Evolutionary conservation across 1,139 yeast species (phyloP).

Genomic region (Yamadazyma taylorii): DNA sequence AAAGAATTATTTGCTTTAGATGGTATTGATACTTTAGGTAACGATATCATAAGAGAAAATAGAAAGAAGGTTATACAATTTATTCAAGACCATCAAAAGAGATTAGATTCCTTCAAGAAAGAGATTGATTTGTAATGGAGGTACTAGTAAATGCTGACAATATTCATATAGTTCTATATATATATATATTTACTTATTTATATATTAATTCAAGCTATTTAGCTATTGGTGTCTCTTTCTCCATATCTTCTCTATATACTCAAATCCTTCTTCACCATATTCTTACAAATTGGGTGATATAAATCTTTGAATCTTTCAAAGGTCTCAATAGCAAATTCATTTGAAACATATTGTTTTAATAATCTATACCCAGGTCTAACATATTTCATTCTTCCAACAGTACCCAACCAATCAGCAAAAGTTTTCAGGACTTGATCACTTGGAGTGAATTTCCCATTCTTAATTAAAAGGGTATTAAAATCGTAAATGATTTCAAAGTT

Average conservation of each 20-base stretch:
- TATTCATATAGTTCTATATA: not conserved
- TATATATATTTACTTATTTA: not conserved
- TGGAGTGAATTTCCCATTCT: conserved; percentile 23
- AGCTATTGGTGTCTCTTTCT: not conserved
- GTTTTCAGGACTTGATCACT: conserved; percentile 19
- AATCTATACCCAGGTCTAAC: conserved; percentile 43
- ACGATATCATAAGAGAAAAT: conserved; percentile 51
- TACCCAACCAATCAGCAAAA: conserved; percentile 40
- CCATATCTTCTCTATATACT: conserved; percentile 10
- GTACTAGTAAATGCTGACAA: conserved; percentile 8
- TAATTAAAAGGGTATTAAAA: conserved; percentile 34
- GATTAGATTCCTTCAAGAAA: conserved; percentile 54
- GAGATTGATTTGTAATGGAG: conserved; percentile 22
- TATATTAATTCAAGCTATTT: not conserved
- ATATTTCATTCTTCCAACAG: conserved; percentile 45
- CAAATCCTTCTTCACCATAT: conserved; percentile 39
- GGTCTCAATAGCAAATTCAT: conserved; percentile 29
- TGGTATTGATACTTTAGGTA: conserved; percentile 55
- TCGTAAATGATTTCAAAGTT: conserved; percentile 37
- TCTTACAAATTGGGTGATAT: conserved; percentile 43
- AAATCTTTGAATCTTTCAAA: conserved; percentile 24
- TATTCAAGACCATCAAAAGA: conserved; percentile 59
- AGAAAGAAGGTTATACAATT: conserved; percentile 61
- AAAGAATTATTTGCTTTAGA: conserved; percentile 68
- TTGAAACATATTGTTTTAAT: conserved; percentile 26